Conservation (phyloP, 768 basidiomycete genomes). For the Xerocomus spinulosus region DNA sequence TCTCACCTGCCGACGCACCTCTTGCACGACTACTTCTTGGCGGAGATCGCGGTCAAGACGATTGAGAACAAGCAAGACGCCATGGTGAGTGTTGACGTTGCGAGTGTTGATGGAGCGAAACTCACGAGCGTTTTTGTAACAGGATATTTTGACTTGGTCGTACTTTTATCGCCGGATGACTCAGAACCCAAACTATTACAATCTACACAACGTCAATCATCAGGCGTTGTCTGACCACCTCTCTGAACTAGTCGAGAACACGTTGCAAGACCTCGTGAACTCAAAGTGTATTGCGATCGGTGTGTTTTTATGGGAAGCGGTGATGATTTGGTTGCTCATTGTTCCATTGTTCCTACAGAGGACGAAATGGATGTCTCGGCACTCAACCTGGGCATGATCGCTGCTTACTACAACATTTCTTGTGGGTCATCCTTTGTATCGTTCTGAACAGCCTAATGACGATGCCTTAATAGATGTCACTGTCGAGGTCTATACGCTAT, state of each 20-base stretch:
- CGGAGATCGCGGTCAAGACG: constrained; percentile 97
- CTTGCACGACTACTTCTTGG: constrained; percentile 95
- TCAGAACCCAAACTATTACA: constrained; percentile 95
- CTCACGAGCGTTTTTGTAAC: background rate
- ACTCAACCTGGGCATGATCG: constrained; percentile 97
- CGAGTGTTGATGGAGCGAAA: background rate
- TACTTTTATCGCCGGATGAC: constrained; percentile 98
- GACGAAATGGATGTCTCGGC: constrained; percentile 92
- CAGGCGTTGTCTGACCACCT: constrained; percentile 94
- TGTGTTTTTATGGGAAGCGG: constrained; percentile 27
- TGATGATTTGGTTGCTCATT: background rate
- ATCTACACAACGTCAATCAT: constrained; percentile 91
- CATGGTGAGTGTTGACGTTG: constrained; percentile 51
- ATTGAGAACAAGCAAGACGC: constrained; percentile 99
- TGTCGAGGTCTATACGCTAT: constrained; percentile 94
- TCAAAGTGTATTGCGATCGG: constrained; percentile 94
- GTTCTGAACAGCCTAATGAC: background rate
- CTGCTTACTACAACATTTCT: constrained; percentile 92
- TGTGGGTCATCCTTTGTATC: constrained; percentile 43
- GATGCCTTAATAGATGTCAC: constrained; percentile 71
- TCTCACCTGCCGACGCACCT: constrained; percentile 87
- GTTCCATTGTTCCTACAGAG: constrained; percentile 41
- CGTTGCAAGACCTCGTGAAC: constrained; percentile 83
- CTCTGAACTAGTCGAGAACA: constrained; percentile 93
- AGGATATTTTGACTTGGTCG: constrained; percentile 98